Evolutionary conservation across 305 asterid species (phyloP), one percentile per base, ranked within the genome.

Genomic region (Lippia alba): DNA sequence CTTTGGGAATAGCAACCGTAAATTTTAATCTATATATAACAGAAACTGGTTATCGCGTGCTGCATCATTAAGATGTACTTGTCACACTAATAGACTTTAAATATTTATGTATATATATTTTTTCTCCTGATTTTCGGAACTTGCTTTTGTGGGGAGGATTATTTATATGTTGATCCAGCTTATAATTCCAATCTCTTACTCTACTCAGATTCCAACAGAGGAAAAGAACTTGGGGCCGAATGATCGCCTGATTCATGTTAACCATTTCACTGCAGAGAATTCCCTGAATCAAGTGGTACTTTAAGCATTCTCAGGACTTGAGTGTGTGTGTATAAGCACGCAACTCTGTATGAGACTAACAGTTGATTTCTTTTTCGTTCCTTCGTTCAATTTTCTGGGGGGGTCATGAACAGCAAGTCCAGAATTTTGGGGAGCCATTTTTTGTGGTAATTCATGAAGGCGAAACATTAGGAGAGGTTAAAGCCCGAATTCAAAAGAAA

Each of bases 371-470:
- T 66, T 56, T 66, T 17, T 36, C 65, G 58, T 48, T 20, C 14
- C 71, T 67, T 57, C 58, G 66, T 70, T 75, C 57, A 30, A 66
- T 3, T 41, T 36, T 48, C 15, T 14, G 55, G 60, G 16, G 18
- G 9, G 24, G 9, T 24, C 6, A 1, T 14, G 24, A 41, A 65
- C 90, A 86, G 97, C 92, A 87, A 79, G 84, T 91, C 72, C 92
- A 87, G 81, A 91, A 91, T 75, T 91, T 91, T 36, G 97, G 97
- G 73, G 97, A 91, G 62, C 97, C 97, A 60, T 89, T 91, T 77
- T 85, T 89, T 78, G 70, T 91, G 78, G 90, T 89, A 70, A 87
- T 87, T 67, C 94, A 71, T 45, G 97, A 89, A 79, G 92, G 84
- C 39, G 96, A 91, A 78, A 86, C 87, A 64, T 73, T 91, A 76